phyloP scores from a whole-genome alignment of 2,329 filamentous ascomycete species.

The Nannizziopsis barbatae region DNA sequence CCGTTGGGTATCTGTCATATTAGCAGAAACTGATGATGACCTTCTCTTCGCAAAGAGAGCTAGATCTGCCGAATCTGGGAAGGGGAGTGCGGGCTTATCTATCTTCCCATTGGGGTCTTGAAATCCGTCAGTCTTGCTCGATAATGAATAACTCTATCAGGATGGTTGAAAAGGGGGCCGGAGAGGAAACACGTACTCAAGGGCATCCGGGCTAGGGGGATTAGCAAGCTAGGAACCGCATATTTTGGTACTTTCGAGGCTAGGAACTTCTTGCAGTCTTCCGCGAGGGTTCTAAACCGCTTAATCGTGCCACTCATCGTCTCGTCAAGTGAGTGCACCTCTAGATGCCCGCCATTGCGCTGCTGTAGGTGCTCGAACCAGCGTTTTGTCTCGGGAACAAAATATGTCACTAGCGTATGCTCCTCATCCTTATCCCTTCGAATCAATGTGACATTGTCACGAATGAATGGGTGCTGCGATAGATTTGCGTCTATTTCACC shows the following conservation, averaged over 20 bases:
- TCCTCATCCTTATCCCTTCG: conserved; percentile 77
- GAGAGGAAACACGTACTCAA: conserved; percentile 29
- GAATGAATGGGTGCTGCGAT: conserved; percentile 59
- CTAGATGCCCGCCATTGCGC: conserved; percentile 38
- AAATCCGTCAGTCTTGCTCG: conserved; percentile 47
- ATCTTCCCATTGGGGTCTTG: conserved; percentile 82
- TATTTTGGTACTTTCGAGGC: conserved; percentile 4
- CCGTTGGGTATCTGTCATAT: conserved; percentile 49
- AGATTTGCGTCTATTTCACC: conserved; percentile 84
- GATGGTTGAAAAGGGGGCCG: conserved; percentile 61
- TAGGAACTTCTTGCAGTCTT: conserved; percentile 9
- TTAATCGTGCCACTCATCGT: conserved; percentile 30
- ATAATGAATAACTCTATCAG: conserved; percentile 66
- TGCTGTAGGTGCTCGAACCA: conserved; percentile 59
- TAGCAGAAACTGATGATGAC: conserved; percentile 40
- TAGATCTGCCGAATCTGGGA: conserved; percentile 62
- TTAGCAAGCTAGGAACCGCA: too few relatives aligned
- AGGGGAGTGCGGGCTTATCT: conserved; percentile 66
- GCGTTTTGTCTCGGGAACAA: conserved; percentile 67
- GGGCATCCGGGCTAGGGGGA: too few relatives aligned
- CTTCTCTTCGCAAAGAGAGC: conserved; percentile 45
- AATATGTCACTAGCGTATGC: conserved; percentile 74
- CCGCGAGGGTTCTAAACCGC: conserved; percentile 17
- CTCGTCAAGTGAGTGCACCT: conserved; percentile 39
- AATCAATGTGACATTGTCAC: conserved; percentile 77